Evolutionary conservation across 495 filamentous ascomycete genomes (phyloP).

Genomic region (Penicillium daleae): DNA sequence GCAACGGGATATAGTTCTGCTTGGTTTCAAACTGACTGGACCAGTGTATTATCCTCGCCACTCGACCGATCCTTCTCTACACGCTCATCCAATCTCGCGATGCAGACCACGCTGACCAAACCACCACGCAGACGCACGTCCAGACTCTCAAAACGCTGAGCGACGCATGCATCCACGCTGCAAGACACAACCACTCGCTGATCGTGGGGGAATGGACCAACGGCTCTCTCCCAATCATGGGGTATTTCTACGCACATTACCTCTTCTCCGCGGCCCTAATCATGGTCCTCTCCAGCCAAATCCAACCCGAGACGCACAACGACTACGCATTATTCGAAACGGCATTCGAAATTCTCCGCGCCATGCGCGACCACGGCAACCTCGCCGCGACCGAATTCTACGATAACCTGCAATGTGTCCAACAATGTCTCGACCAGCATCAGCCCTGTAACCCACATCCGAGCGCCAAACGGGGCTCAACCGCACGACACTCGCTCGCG

Average conservation of each 20-base stretch:
- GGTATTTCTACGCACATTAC: conserved; percentile 43
- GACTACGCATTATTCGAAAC: conserved; percentile 35
- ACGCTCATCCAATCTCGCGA: conserved; percentile 28
- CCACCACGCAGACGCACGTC: conserved; percentile 18
- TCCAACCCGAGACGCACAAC: conserved; percentile 20
- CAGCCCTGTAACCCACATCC: neutral
- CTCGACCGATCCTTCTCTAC: conserved; percentile 36
- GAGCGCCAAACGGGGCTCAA: neutral
- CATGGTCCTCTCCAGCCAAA: conserved; percentile 36
- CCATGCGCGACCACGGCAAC: conserved; percentile 37
- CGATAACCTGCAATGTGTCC: conserved; percentile 33
- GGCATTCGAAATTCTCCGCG: conserved; percentile 31
- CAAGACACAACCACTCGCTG: conserved; percentile 33
- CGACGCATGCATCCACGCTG: conserved; percentile 40
- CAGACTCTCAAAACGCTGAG: conserved; percentile 31
- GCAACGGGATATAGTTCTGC: neutral
- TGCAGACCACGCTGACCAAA: conserved; percentile 6
- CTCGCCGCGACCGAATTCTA: conserved; percentile 38
- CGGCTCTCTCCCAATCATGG: conserved; percentile 37
- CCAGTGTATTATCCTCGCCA: conserved; percentile 38
- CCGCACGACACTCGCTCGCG: neutral
- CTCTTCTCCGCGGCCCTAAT: conserved; percentile 37
- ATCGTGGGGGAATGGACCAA: conserved; percentile 43
- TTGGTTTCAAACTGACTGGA: neutral
- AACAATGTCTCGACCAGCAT: conserved; percentile 18